Percentiles rank a stretch among this genome's conserved stretches.
phyloP scores from a whole-genome alignment of 768 basidiomycete genomes.

The Auricularia sp. region DNA sequence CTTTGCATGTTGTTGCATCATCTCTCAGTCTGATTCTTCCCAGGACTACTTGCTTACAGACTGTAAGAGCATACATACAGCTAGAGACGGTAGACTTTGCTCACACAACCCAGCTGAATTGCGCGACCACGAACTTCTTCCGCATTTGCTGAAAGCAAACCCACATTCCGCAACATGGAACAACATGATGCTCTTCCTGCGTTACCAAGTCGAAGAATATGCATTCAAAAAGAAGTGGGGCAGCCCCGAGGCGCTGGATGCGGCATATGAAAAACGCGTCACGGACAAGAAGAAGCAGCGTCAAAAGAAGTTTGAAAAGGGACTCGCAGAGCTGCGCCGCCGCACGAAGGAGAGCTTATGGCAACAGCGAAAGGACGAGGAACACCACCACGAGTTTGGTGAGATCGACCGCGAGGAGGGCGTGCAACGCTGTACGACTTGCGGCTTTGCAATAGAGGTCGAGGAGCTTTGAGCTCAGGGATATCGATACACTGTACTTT shows the following conservation, averaged over 20 bases:
- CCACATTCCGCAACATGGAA: constrained; percentile 91
- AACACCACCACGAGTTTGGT: constrained; percentile 82
- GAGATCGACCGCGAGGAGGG: constrained; percentile 38
- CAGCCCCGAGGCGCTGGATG: constrained; percentile 79
- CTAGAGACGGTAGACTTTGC: no score
- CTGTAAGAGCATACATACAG: constrained; percentile 35
- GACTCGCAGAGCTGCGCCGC: constrained; percentile 70
- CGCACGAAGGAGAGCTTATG: constrained; percentile 83
- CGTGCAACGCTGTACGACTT: constrained; percentile 73
- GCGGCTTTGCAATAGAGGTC: constrained; percentile 85
- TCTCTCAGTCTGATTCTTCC: background rate
- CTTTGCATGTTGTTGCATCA: background rate
- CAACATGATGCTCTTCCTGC: constrained; percentile 98
- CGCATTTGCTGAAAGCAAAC: constrained; percentile 89
- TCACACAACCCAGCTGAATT: constrained; percentile 57
- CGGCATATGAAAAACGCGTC: constrained; percentile 70
- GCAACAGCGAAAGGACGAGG: constrained; percentile 76
- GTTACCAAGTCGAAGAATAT: constrained; percentile 90
- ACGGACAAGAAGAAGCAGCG: constrained; percentile 82
- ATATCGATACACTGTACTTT: constrained; percentile 1
- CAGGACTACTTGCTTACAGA: constrained; percentile 95
- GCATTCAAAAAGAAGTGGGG: constrained; percentile 95
- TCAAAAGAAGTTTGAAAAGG: constrained; percentile 90
- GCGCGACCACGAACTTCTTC: constrained; percentile 82
- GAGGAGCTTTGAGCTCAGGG: constrained; percentile 52